Evolutionary conservation across 768 basidiomycete genomes (phyloP).

Genomic region (Calocera cornea): DNA sequence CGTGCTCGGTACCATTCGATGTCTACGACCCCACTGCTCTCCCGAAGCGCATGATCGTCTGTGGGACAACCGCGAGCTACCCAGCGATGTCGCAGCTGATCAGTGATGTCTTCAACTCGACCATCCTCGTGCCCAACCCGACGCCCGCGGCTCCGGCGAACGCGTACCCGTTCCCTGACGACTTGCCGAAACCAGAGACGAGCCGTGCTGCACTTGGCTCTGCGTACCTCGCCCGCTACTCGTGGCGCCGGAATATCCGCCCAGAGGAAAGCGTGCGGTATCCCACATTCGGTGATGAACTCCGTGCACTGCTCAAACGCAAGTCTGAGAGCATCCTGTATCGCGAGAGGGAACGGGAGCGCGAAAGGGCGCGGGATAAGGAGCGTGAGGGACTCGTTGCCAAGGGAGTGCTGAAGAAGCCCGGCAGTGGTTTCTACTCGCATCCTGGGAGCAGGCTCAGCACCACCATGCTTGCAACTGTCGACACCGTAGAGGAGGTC

Average conservation of each 20-base stretch:
- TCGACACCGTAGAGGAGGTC: conserved; percentile 1
- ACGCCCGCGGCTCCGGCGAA: not conserved
- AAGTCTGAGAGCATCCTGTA: not conserved
- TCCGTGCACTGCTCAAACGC: conserved; percentile 44
- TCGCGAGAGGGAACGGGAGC: not conserved
- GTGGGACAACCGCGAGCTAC: conserved; percentile 74
- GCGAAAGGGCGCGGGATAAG: not conserved
- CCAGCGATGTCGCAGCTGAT: conserved; percentile 67
- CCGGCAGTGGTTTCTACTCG: not conserved
- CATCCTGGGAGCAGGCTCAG: conserved; percentile 1
- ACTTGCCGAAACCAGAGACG: conserved; percentile 8
- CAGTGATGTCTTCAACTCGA: conserved; percentile 71
- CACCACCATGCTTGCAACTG: conserved; percentile 2
- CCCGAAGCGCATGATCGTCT: conserved; percentile 52
- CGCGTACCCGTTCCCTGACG: conserved; percentile 39
- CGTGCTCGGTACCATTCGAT: conserved; percentile 57
- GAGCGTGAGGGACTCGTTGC: conserved; percentile 1
- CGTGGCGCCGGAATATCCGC: conserved; percentile 46
- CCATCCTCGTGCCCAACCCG: conserved; percentile 49
- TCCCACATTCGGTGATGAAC: conserved; percentile 67
- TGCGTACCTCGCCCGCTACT: conserved; percentile 74
- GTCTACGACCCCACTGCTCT: conserved; percentile 59
- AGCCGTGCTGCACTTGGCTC: conserved; percentile 52
- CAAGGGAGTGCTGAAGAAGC: conserved; percentile 1
- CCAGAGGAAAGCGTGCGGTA: conserved; percentile 20